Base-by-base conservation (phyloP, 371 early-diverging fungal species). In the Actinomortierella ambigua region DNA sequence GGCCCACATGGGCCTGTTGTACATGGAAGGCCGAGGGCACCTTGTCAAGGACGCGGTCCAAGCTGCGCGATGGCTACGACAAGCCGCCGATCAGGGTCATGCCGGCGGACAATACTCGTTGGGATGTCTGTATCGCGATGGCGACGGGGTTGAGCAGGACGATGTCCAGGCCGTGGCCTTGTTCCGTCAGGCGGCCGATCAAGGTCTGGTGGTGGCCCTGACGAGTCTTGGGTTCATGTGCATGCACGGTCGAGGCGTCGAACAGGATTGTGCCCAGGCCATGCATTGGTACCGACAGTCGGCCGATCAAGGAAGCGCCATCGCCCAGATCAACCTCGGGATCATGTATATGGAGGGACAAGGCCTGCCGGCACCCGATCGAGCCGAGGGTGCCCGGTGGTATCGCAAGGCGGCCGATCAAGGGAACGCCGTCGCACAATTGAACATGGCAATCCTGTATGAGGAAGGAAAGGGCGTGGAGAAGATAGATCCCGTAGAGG, bases 311-410 rank as follows among this genome's bases (percentile, higher is more conserved):
- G 84, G 83, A 23, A 84, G 85, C 51, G 83, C 87, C 0, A 91
- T 91, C 1, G 88, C 91, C 15, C 88, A 91, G 75, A 91, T 90
- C 79, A 93, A 93, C 50, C 81, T 93, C 47, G 94, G 90, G 0
- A 87, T 91, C 67, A 90, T 91, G 58, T 92, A 91, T 65, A 93
- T 93, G 77, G 90, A 91, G 28, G 95, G 94, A 29, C 79, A 88
- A 52, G 93, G 92, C n/a, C n/a, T n/a, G n/a, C n/a, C n/a, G n/a
- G 80, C 81, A 44, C 79, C 82, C 66, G 75, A 88, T 61, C 61
- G 84, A 0, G 58, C 64, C 28, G 75, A 82, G 57, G 93, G 93
- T 9, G 79, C 91, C 53, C 59, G 70, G 46, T 91, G 87, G 88
- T 94, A 90, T 68, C 71, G 70, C 18, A 65, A 70, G 41, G 77